Base-by-base conservation (phyloP, 2,329 filamentous ascomycete genomes). In the Dactylellina haptotyla region DNA sequence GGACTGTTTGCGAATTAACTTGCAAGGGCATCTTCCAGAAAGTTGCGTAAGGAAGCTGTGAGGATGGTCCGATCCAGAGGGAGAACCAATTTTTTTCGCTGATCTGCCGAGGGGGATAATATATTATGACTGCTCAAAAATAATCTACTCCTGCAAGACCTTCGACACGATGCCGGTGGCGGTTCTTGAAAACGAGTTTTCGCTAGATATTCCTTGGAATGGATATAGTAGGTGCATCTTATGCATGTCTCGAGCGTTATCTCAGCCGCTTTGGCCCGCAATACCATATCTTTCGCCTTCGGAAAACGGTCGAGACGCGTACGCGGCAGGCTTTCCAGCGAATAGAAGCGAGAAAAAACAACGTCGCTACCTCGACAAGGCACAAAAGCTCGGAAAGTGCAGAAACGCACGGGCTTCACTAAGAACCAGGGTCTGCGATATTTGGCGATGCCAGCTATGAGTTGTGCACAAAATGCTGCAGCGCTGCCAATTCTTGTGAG, bases 171-270 rank as follows among this genome's bases (percentile, higher is more conserved):
- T 18, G 25, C 23, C 4, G 16, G 63, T 51, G 63, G 53, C 63
- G 43, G 62, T 51, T 66, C 62, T 25, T 28, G 51, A 46, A 23
- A 26, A 23, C 18, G 20, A 41, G 18, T 48, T 41, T 59, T 67
- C 63, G 63, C 63, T 67, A 67, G 63, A 58, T 51, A 58, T 67
- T 58, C 51, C 62, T 51, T 23, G 39, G 63, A 48, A 41, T 30
- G 63, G 63, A 51, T 58, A 67, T 59, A 67, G 12, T n/a, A 26
- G 20, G 25, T 14, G 53, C 30, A 28, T 26, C 10, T 59, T 58
- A 43, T 67, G 63, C 63, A 59, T 63, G 4, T 25, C 5, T 39
- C 34, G 50, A 51, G 43, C 23, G 43, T 51, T 43, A 25, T 66
- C 43, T 57, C 51, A 51, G 43, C 63, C 53, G 63, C 53, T 59